Conservation (phyloP, 225 moss, liverwort and hornwort species). For the Polytrichum commune region DNA sequence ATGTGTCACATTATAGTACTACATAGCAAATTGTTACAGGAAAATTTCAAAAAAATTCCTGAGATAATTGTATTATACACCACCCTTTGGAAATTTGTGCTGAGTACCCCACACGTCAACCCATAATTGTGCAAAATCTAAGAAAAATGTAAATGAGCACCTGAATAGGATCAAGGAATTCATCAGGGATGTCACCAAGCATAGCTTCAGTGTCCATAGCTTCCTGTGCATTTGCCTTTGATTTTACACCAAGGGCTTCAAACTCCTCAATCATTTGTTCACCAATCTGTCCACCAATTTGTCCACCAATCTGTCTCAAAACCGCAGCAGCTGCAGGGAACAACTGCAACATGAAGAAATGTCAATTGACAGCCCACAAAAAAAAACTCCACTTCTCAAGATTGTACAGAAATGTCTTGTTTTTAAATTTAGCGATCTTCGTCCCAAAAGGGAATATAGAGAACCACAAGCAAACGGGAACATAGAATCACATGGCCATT, state of each 20-base stretch:
- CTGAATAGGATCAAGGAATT: constrained; percentile 98
- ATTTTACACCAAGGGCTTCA: constrained; percentile 63
- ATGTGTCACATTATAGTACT: too few species aligned
- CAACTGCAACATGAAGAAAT: constrained; percentile 35
- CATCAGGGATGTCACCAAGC: constrained; percentile 96
- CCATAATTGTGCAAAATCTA: not conserved
- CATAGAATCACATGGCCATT: too few species aligned
- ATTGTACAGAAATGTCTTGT: too few species aligned
- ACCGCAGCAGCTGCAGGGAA: constrained; percentile 60
- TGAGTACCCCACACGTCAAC: too few species aligned
- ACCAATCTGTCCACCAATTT: constrained; percentile 19
- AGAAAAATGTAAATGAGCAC: constrained; percentile 16
- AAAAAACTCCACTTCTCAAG: too few species aligned
- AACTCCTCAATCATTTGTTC: constrained; percentile 68
- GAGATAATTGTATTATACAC: too few species aligned
- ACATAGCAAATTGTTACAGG: too few species aligned
- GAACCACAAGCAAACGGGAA: too few species aligned
- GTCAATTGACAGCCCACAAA: not conserved
- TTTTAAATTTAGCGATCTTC: too few species aligned
- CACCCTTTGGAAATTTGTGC: too few species aligned
- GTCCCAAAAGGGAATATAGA: too few species aligned
- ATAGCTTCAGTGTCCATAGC: constrained; percentile 94
- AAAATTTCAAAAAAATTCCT: too few species aligned
- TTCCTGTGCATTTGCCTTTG: constrained; percentile 65
- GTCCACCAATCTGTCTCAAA: constrained; percentile 29